These are phyloP conservation scores for Chalciporus sp. DNA, from an alignment of 1,284 basidiomycete genomes.

Conservation along the genomic window DNA sequence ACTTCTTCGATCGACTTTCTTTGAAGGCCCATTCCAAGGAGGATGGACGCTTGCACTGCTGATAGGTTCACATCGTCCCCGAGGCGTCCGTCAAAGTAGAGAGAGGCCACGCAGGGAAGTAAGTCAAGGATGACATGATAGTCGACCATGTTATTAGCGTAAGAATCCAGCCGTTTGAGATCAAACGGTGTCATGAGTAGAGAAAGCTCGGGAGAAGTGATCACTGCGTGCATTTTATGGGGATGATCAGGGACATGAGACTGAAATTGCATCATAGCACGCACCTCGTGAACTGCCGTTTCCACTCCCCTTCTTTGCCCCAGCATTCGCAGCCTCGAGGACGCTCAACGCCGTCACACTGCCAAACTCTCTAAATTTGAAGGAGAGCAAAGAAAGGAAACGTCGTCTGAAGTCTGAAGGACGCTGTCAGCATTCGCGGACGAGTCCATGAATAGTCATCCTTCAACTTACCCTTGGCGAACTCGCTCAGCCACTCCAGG, in stretches of 20 bases:
- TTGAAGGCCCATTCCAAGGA: constrained; percentile 90
- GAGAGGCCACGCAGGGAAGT: constrained; percentile 74
- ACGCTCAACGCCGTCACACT: constrained; percentile 87
- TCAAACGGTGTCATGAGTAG: constrained; percentile 89
- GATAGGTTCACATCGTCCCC: constrained; percentile 65
- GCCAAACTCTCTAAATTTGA: constrained; percentile 93
- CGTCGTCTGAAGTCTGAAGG: constrained; percentile 85
- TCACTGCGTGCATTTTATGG: constrained; percentile 39
- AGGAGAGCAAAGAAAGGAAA: constrained; percentile 89
- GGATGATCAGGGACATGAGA: not conserved
- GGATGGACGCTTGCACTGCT: constrained; percentile 86
- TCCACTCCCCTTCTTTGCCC: constrained; percentile 54
- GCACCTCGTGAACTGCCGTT: constrained; percentile 34
- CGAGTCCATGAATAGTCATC: not conserved
- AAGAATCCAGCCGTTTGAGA: constrained; percentile 93
- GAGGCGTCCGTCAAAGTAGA: constrained; percentile 88
- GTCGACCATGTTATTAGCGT: constrained; percentile 95
- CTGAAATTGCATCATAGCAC: no score
- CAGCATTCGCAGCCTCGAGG: constrained; percentile 80
- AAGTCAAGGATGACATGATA: constrained; percentile 96
- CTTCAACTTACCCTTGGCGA: constrained; percentile 72
- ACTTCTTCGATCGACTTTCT: constrained; percentile 90
- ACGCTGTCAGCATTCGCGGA: not conserved
- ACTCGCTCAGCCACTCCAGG: constrained; percentile 86
- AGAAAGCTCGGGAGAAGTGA: constrained; percentile 70